Percentiles rank a stretch among this genome's conserved stretches.
phyloP scores from a whole-genome alignment of 495 filamentous ascomycete species.

The Penicillium flavigenum region DNA sequence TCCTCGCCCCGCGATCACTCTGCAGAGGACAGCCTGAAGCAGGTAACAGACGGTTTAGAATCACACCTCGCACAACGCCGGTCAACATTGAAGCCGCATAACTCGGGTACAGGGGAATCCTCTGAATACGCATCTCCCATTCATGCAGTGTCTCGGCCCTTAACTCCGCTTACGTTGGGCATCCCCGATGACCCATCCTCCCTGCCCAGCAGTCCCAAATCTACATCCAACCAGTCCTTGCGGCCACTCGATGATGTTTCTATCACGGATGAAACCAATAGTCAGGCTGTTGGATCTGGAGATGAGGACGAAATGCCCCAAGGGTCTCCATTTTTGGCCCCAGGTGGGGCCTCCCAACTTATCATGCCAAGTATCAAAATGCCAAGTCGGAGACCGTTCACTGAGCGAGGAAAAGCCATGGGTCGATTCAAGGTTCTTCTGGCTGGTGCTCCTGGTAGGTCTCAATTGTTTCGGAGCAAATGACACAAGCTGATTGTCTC shows the following conservation, averaged over 20 bases:
- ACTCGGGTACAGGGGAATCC: conserved; percentile 23
- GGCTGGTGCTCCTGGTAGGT: conserved; percentile 76
- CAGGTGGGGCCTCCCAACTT: conserved; percentile 71
- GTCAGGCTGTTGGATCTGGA: conserved; percentile 49
- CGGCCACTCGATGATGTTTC: conserved; percentile 52
- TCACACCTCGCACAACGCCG: conserved; percentile 25
- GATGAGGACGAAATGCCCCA: conserved; percentile 43
- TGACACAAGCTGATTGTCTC: conserved; percentile 8
- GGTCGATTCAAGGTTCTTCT: conserved; percentile 85
- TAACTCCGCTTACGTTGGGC: conserved; percentile 46
- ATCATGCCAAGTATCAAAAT: conserved; percentile 98
- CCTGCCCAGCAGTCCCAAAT: conserved; percentile 55
- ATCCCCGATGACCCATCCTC: conserved; percentile 46
- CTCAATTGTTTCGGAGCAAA: background rate
- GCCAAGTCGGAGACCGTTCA: conserved; percentile 91
- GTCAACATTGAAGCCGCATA: conserved; percentile 39
- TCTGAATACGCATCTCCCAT: conserved; percentile 25
- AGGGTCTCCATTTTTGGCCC: conserved; percentile 25
- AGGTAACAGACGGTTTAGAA: conserved; percentile 26
- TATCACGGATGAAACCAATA: conserved; percentile 50
- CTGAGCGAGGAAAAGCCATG: conserved; percentile 76
- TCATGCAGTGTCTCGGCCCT: conserved; percentile 37
- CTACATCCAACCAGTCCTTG: conserved; percentile 48
- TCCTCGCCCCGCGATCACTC: conserved; percentile 12
- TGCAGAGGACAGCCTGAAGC: conserved; percentile 28